phyloP scores from a whole-genome alignment of 2,329 filamentous ascomycete genomes.

The Cercospora sp. region DNA sequence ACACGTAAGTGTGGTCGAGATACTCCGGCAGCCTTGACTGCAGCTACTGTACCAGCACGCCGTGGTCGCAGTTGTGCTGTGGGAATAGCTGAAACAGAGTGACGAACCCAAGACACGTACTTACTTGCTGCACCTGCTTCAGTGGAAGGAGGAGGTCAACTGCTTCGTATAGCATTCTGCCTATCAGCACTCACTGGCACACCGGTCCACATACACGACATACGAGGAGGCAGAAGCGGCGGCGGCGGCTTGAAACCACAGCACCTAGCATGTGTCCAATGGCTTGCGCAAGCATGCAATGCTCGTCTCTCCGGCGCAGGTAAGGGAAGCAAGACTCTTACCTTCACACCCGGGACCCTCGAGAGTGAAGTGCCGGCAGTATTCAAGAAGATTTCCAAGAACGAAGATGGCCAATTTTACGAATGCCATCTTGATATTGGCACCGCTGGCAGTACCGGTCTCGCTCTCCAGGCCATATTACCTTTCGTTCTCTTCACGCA shows the following conservation, averaged over 20 bases:
- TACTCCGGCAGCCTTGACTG: conserved; percentile 55
- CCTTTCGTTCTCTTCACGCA: conserved; percentile 55
- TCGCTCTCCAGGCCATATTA: conserved; percentile 61
- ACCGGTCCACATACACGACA: conserved; percentile 53
- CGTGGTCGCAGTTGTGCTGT: background rate
- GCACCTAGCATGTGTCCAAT: conserved; percentile 57
- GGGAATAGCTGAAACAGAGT: background rate
- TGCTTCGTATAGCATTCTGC: conserved; percentile 58
- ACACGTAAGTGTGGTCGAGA: background rate
- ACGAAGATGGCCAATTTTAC: conserved; percentile 25
- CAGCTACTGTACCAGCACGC: conserved; percentile 42
- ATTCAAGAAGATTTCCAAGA: conserved; percentile 23
- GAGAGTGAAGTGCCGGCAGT: conserved; percentile 21
- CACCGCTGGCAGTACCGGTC: conserved; percentile 55
- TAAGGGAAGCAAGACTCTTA: conserved; percentile 46
- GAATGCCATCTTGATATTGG: conserved; percentile 47
- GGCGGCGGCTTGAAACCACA: conserved; percentile 59
- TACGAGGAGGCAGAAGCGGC: conserved; percentile 55
- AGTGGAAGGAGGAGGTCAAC: conserved; percentile 61
- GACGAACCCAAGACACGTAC: background rate
- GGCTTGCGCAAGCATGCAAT: conserved; percentile 52
- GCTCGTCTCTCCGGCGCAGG: conserved; percentile 46
- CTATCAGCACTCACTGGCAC: conserved; percentile 55
- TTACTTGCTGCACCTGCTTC: background rate
- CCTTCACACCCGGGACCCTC: conserved; percentile 40